A percentile compares a stretch with the other conserved stretches of the same genome.
These are phyloP conservation scores for Hericium alpestre DNA, from an alignment of 768 basidiomycete species.

Conservation along the genomic window DNA sequence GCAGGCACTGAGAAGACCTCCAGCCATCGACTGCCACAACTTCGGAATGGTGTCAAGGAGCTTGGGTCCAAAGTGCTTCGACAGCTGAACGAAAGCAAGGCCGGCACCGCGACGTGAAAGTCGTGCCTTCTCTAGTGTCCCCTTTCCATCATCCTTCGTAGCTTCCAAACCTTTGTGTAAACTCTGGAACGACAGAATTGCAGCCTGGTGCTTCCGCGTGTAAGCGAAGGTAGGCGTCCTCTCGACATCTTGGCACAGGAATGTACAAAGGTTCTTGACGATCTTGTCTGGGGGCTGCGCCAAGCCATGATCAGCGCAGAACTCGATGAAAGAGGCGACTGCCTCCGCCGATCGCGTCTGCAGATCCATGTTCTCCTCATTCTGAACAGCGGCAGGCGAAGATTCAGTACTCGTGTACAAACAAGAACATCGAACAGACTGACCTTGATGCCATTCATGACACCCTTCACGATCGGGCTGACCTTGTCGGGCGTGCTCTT, in stretches of 20 bases:
- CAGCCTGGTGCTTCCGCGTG: slow-evolving; percentile 48
- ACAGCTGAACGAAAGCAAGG: slow-evolving; percentile 71
- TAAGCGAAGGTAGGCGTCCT: slow-evolving; percentile 84
- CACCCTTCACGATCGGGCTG: slow-evolving; percentile 89
- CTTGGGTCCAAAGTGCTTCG: slow-evolving; percentile 58
- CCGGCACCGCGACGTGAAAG: slow-evolving; percentile 80
- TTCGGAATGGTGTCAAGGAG: slow-evolving; percentile 78
- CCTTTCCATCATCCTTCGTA: slow-evolving; percentile 35
- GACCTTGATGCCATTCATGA: slow-evolving; percentile 97
- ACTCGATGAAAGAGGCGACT: slow-evolving; percentile 80
- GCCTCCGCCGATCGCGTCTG: slow-evolving; percentile 82
- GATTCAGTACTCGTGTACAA: no score
- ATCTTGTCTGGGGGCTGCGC: slow-evolving; percentile 90
- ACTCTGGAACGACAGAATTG: slow-evolving; percentile 67
- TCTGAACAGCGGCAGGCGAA: slow-evolving; percentile 29
- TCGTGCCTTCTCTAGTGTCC: slow-evolving; percentile 52
- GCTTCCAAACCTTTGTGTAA: slow-evolving; percentile 22
- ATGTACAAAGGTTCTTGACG: slow-evolving; percentile 92
- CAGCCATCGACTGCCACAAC: slow-evolving; percentile 91
- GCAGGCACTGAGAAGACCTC: slow-evolving; percentile 62
- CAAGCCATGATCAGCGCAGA: slow-evolving; percentile 64
- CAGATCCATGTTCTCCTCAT: slow-evolving; percentile 79
- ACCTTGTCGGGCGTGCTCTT: slow-evolving; percentile 83
- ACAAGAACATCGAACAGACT: not conserved
- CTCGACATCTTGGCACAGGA: slow-evolving; percentile 85